These are phyloP conservation scores for Penicillium brasilianum DNA, from an alignment of 2,329 filamentous ascomycete species.

Conservation along the genomic window DNA sequence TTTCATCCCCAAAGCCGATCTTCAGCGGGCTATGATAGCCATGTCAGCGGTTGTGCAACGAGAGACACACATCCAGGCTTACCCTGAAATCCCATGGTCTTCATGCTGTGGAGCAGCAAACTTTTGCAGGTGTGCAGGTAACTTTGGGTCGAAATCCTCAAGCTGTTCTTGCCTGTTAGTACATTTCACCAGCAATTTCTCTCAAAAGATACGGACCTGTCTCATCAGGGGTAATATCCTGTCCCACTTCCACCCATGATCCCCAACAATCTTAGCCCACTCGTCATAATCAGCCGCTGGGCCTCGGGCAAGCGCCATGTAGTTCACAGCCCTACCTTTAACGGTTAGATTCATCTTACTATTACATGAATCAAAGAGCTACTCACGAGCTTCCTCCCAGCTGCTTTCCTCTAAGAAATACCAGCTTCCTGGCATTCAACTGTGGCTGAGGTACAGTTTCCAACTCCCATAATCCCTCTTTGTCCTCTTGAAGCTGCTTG, in stretches of 20 bases:
- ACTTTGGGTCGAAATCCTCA: conserved; percentile 7
- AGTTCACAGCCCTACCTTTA: conserved; percentile 8
- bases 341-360: neutral
- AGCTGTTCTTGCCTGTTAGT: neutral
- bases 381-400: neutral
- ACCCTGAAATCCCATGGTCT: conserved; percentile 4
- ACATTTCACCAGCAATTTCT: neutral
- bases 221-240: conserved; percentile 1
- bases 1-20: conserved; percentile 7
- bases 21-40: neutral
- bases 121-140: neutral
- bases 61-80: neutral
- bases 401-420: neutral
- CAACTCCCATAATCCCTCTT: conserved; percentile 12
- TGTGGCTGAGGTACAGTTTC: conserved; percentile 8
- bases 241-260: conserved; percentile 9
- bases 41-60: neutral
- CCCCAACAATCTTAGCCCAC: conserved; percentile 3
- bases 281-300: conserved; percentile 10
- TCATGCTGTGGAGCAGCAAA: neutral
- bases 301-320: conserved; percentile 10
- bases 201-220: neutral
- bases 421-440: conserved; percentile 7
- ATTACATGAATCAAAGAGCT: neutral
- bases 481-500: conserved; percentile 13